Base-by-base conservation (phyloP, 2,329 filamentous ascomycete genomes). In the Stagonosporopsis chrysanthemi region DNA sequence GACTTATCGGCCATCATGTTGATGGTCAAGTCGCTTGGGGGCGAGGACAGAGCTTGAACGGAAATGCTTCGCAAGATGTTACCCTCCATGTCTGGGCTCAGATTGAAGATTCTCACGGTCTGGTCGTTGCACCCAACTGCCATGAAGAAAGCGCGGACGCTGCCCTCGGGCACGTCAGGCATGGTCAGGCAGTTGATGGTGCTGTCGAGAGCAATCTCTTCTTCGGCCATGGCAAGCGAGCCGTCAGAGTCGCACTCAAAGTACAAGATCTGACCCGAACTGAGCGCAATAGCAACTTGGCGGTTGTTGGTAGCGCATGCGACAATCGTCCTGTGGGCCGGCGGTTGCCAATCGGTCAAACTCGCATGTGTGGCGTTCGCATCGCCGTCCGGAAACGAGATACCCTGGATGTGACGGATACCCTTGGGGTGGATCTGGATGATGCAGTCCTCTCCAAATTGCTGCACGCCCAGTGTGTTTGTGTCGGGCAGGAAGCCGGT, bases 101-200 rank as follows among this genome's bases (percentile, higher is more conserved):
- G 80, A 70, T 92, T 96, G 52, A 96, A 84, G 50, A 99, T 92
- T 50, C 95, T 90, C 50, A 99, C 95, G 0, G 95, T 98, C 57
- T 91, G 92, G 77, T 99, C 95, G 69, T 97, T 95, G 72, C 94
- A 98, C 6, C 96, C 96, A 41, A 99, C 94, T 40, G 96, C 96
- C 50, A 98, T 83, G 79, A 96, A 99, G 1, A 91, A 92, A 74
- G 93, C 97, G 73, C 96, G 85, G 39, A 94, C 81, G 45, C 92
- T 88, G 26, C 96, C 95, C 77, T 96, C 90, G 0, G 95, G 94
- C 14, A 98, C 92, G 50, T 95, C 90, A 2, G 94, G 95, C 48
- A 99, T 83, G 68, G 93, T 96, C n/a, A 99, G 82, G 65, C 91
- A 96, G 17, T 93, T 98, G 45, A 99, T 93, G 0, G 93, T 97